These are phyloP conservation scores for Alternaria longipes DNA, from an alignment of 2,329 filamentous ascomycete genomes.

Conservation along the genomic window DNA sequence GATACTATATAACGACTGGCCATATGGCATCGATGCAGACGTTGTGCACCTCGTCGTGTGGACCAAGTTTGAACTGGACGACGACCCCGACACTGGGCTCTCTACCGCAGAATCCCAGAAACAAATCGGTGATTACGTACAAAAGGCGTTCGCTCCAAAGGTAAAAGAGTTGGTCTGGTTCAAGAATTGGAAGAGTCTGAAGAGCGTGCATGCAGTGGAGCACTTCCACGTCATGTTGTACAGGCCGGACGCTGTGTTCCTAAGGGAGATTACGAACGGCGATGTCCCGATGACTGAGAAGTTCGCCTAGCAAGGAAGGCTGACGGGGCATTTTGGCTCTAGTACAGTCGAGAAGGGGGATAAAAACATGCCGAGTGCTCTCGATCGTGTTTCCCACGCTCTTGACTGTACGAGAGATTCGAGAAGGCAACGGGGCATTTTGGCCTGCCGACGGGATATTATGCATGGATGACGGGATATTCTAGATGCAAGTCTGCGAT, in stretches of 20 bases:
- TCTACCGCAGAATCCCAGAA: constrained; percentile 70
- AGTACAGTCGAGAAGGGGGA: background rate
- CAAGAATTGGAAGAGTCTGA: constrained; percentile 87
- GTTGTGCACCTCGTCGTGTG: constrained; percentile 91
- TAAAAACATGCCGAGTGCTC: background rate
- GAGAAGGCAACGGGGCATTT: background rate
- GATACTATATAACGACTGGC: constrained; percentile 91
- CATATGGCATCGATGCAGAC: constrained; percentile 80
- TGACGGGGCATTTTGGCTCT: background rate
- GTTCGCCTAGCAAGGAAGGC: constrained; percentile 12
- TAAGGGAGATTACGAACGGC: constrained; percentile 74
- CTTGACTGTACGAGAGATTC: background rate
- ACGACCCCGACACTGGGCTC: constrained; percentile 72
- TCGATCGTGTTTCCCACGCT: background rate
- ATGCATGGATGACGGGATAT: background rate
- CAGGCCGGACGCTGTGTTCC: constrained; percentile 74
- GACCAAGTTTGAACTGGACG: constrained; percentile 85
- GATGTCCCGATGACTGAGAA: constrained; percentile 69
- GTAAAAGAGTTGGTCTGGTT: constrained; percentile 75
- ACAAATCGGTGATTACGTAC: constrained; percentile 76
- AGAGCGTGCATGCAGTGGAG: constrained; percentile 86
- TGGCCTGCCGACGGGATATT: background rate
- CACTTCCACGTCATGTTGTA: constrained; percentile 96
- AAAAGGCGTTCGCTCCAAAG: constrained; percentile 68
- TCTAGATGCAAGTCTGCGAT: constrained; percentile 1